phyloP scores from a whole-genome alignment of 768 basidiomycete genomes.

The Solioccasus polychromus region DNA sequence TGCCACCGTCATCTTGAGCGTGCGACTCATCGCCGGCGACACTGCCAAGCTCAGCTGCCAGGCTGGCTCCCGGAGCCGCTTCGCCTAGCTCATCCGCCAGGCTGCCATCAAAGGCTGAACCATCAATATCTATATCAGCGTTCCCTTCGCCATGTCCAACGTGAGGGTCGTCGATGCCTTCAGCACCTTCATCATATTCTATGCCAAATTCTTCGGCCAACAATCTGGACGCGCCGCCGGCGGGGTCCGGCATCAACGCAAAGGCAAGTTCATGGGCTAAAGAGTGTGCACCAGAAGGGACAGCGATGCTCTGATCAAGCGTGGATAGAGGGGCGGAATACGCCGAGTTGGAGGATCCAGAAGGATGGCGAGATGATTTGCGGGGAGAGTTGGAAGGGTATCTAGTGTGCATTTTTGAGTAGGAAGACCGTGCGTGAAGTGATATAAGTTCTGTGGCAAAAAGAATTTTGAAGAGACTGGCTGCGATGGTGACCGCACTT shows the following conservation, averaged over 20 bases:
- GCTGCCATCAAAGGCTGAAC: slow-evolving; percentile 30
- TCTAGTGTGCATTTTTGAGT: slow-evolving; percentile 25
- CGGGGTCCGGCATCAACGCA: slow-evolving; percentile 86
- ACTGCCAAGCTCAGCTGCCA: slow-evolving; percentile 25
- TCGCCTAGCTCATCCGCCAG: slow-evolving; percentile 44
- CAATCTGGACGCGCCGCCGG: slow-evolving; percentile 62
- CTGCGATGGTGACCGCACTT: slow-evolving; percentile 7
- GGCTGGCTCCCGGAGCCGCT: slow-evolving; percentile 14
- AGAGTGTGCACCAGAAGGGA: slow-evolving; percentile 47
- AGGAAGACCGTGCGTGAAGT: slow-evolving; percentile 1
- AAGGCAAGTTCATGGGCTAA: slow-evolving; percentile 86
- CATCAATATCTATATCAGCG: slow-evolving; percentile 30
- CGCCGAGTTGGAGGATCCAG: slow-evolving; percentile 16
- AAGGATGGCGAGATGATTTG: slow-evolving; percentile 31
- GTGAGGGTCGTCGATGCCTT: slow-evolving; percentile 56
- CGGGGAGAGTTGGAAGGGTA: slow-evolving; percentile 27
- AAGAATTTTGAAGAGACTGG: slow-evolving; percentile 13
- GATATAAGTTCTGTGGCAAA: slow-evolving; percentile 11
- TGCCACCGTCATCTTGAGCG: slow-evolving; percentile 10
- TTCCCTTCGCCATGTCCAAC: slow-evolving; percentile 28
- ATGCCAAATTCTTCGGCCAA: slow-evolving; percentile 88
- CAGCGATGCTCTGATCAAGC: slow-evolving; percentile 29
- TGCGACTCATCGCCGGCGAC: slow-evolving; percentile 18
- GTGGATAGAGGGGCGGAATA: slow-evolving; percentile 31
- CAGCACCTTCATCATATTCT: slow-evolving; percentile 84